Evolutionary conservation across 768 basidiomycete genomes (phyloP).

Genomic region (Lactifluus pinguis): DNA sequence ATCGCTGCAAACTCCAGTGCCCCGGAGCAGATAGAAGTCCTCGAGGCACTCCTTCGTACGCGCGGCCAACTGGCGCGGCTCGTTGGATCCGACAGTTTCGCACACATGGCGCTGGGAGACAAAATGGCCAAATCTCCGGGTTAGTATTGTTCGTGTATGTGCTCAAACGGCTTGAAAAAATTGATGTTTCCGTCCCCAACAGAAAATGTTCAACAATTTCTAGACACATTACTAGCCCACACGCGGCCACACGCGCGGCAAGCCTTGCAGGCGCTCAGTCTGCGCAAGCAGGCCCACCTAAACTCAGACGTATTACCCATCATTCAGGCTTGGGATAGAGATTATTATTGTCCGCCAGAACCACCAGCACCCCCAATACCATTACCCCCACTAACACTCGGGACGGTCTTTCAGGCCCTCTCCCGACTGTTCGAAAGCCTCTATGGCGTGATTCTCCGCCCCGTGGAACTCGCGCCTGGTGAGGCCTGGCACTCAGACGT

Average conservation of each 20-base stretch:
- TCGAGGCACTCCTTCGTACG: constrained; percentile 68
- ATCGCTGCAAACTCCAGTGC: constrained; percentile 74
- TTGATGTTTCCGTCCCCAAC: background rate
- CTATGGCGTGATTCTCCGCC: constrained; percentile 79
- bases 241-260: constrained; percentile 68
- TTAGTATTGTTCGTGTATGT: constrained; percentile 27
- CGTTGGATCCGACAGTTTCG: constrained; percentile 81
- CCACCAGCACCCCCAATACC: constrained; percentile 66
- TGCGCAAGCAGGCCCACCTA: constrained; percentile 69
- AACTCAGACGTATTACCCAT: constrained; percentile 45
- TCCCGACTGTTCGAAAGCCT: constrained; percentile 79
- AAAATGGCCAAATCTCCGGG: constrained; percentile 98
- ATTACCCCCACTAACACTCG: constrained; percentile 70
- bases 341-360: constrained; percentile 82
- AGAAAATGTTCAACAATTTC: constrained; percentile 85
- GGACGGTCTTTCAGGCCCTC: constrained; percentile 88
- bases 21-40: constrained; percentile 58
- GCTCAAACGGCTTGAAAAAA: background rate
- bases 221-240: constrained; percentile 71
- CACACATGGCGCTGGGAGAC: constrained; percentile 77
- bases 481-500: constrained; percentile 89
- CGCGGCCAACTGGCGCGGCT: constrained; percentile 77
- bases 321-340: constrained; percentile 95
- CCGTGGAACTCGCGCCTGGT: constrained; percentile 56
- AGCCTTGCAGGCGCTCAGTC: constrained; percentile 59